Percentiles rank a stretch among this genome's conserved stretches.
These are phyloP conservation scores for Yarrowia galli DNA, from an alignment of 1,139 yeast species.

Conservation along the genomic window DNA sequence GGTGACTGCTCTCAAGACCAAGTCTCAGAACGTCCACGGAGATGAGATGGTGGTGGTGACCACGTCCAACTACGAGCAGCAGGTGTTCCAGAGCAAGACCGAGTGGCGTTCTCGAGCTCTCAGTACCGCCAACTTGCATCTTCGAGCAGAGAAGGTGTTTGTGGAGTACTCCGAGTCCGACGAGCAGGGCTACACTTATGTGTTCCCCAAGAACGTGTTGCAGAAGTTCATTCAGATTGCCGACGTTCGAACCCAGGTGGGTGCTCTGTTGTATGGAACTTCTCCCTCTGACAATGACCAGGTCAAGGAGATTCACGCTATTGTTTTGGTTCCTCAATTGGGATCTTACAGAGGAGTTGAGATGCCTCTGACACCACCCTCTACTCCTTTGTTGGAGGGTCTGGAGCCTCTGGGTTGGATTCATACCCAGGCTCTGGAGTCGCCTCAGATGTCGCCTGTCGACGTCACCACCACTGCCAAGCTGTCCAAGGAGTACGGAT, in stretches of 20 bases:
- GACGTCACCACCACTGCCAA: slow-evolving; percentile 73
- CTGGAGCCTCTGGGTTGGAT: slow-evolving; percentile 53
- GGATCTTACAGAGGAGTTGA: slow-evolving; percentile 75
- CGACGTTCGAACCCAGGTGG: slow-evolving; percentile 83
- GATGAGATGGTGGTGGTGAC: slow-evolving; percentile 95
- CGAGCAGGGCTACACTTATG: slow-evolving; percentile 66
- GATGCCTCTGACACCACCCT: slow-evolving; percentile 62
- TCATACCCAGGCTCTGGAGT: slow-evolving; percentile 76
- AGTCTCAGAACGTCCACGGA: slow-evolving; percentile 91
- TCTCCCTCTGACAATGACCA: slow-evolving; percentile 74
- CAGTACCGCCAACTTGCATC: slow-evolving; percentile 72
- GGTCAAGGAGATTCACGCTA: slow-evolving; percentile 77
- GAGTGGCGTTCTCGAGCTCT: slow-evolving; percentile 94
- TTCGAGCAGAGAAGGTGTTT: slow-evolving; percentile 78
- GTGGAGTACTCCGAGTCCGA: slow-evolving; percentile 67
- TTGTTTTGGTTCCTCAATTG: slow-evolving; percentile 87
- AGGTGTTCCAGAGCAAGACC: slow-evolving; percentile 78
- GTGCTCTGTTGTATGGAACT: slow-evolving; percentile 78
- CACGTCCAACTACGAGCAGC: slow-evolving; percentile 87
- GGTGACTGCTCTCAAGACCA: slow-evolving; percentile 80
- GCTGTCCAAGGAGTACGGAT: slow-evolving; percentile 52
- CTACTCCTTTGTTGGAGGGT: slow-evolving; percentile 48
- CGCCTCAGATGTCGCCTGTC: slow-evolving; percentile 66
- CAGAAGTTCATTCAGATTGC: slow-evolving; percentile 80
- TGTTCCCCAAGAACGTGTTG: slow-evolving; percentile 82